Evolutionary conservation across 108 stramenopile genomes (phyloP).

Genomic region (Cyclotella distinguenda): DNA sequence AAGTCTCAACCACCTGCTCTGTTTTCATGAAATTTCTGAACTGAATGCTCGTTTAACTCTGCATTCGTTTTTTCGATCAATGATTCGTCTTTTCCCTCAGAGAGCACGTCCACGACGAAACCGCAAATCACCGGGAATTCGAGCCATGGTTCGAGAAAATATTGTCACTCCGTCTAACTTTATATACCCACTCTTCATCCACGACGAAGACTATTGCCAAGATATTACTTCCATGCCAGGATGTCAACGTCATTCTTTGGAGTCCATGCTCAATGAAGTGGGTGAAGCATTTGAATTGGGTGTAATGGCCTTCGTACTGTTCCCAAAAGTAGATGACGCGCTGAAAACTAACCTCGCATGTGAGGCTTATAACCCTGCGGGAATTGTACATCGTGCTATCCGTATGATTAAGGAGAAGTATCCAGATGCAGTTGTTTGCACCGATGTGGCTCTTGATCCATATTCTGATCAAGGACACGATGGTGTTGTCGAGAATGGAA

Average conservation of each 20-base stretch:
- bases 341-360: constrained; percentile 94
- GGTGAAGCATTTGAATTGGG: constrained; percentile 86
- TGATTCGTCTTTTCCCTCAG: constrained; percentile 13
- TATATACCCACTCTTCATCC: constrained; percentile 98
- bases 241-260: constrained; percentile 86
- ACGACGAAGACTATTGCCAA: constrained; percentile 86
- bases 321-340: constrained; percentile 94
- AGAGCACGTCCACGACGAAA: constrained; percentile 92
- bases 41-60: neutral
- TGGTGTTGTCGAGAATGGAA: constrained; percentile 93
- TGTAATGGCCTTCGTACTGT: constrained; percentile 91
- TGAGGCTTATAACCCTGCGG: constrained; percentile 96
- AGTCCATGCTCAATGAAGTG: constrained; percentile 89
- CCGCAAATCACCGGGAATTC: constrained; percentile 90
- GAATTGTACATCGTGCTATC: constrained; percentile 94
- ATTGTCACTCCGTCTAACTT: constrained; percentile 95
- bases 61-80: neutral
- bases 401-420: constrained; percentile 91
- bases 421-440: constrained; percentile 90
- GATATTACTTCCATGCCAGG: constrained; percentile 95
- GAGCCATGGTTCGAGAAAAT: constrained; percentile 95
- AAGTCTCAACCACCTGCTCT: neutral
- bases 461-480: constrained; percentile 99
- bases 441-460: constrained; percentile 97
- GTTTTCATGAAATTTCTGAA: neutral